Evolutionary conservation across 2,329 filamentous ascomycete genomes (phyloP).

Genomic region (Trichoderma atroviride): DNA sequence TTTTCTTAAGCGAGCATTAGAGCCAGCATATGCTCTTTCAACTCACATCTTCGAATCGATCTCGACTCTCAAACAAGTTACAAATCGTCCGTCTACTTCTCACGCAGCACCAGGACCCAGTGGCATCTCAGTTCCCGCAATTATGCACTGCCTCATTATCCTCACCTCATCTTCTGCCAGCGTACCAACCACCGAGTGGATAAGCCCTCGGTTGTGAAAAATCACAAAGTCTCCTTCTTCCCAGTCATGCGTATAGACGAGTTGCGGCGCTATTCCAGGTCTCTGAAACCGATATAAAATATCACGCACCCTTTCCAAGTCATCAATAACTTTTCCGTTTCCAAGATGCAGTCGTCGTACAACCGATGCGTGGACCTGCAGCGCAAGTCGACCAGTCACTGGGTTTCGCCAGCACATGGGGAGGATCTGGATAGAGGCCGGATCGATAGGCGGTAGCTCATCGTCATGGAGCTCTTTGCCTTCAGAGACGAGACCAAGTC

Average conservation of each 20-base stretch:
- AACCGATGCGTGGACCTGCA: not conserved
- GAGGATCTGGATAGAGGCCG: not conserved
- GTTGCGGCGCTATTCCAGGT: slow-evolving; percentile 1
- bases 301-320: not conserved
- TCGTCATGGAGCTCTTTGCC: not conserved
- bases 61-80: no score
- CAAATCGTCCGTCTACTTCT: no score
- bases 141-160: slow-evolving; percentile 7
- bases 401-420: slow-evolving; percentile 4
- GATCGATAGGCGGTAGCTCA: not conserved
- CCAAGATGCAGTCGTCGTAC: not conserved
- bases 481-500: not conserved
- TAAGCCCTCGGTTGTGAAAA: not conserved
- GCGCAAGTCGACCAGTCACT: not conserved
- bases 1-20: no score
- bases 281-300: slow-evolving; percentile 2
- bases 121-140: not conserved
- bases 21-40: no score
- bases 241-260: slow-evolving; percentile 1
- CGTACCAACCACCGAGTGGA: not conserved
- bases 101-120: no score
- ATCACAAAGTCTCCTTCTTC: not conserved
- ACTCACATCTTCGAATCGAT: no score
- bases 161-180: not conserved
- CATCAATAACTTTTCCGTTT: not conserved